phyloP scores from a whole-genome alignment of 805 yeast species.

The Starmerella lactis-condensi region DNA sequence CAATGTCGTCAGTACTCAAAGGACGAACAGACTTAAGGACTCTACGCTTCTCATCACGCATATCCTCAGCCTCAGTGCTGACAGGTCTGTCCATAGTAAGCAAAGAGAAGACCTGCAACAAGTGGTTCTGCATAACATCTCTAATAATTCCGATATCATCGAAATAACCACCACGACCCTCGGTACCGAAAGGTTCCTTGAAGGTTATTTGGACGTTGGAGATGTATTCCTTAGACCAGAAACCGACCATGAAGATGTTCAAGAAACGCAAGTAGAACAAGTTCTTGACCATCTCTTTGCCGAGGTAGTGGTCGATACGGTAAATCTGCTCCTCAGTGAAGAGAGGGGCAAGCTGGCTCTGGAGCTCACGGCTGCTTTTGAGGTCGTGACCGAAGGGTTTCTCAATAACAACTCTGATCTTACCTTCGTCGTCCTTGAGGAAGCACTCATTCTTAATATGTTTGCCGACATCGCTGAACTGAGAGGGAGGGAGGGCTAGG shows the following conservation, averaged over 20 bases:
- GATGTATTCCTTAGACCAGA: slow-evolving; percentile 71
- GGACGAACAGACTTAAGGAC: slow-evolving; percentile 66
- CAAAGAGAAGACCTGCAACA: slow-evolving; percentile 77
- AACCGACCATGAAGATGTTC: slow-evolving; percentile 68
- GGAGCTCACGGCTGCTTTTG: slow-evolving; percentile 57
- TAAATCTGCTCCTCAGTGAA: slow-evolving; percentile 81
- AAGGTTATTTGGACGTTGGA: slow-evolving; percentile 71
- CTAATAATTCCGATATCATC: slow-evolving; percentile 88
- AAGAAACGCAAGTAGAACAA: slow-evolving; percentile 77
- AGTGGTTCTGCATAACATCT: slow-evolving; percentile 96
- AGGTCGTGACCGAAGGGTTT: slow-evolving; percentile 95
- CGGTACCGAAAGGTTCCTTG: slow-evolving; percentile 97
- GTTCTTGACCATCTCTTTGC: slow-evolving; percentile 96
- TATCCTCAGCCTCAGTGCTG: slow-evolving; percentile 76
- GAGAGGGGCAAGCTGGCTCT: slow-evolving; percentile 58
- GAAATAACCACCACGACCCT: slow-evolving; percentile 97
- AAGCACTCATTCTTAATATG: slow-evolving; percentile 54
- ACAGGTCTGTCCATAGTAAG: slow-evolving; percentile 92
- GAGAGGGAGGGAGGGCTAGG: slow-evolving; percentile 88
- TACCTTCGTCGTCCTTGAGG: slow-evolving; percentile 37
- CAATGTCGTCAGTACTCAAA: slow-evolving; percentile 43
- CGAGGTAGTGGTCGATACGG: slow-evolving; percentile 93
- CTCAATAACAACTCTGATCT: slow-evolving; percentile 73
- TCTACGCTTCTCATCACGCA: slow-evolving; percentile 91
- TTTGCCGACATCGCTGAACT: slow-evolving; percentile 59